These are phyloP conservation scores for Euphorbia tirucalli DNA, from an alignment of 345 rosid genomes.

Conservation along the genomic window DNA sequence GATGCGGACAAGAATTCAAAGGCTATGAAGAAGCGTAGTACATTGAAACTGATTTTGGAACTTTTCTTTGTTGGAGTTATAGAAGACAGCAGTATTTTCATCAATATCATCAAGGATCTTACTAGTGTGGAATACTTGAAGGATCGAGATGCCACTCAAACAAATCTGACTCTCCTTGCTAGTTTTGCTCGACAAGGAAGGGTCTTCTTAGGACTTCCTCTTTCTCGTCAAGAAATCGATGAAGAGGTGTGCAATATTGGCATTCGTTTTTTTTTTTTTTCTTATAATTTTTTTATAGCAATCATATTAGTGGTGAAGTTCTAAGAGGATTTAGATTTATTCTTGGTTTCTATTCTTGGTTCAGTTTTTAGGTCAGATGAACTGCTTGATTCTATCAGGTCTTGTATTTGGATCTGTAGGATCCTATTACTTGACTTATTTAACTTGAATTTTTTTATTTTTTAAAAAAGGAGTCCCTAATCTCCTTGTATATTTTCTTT, in stretches of 20 bases:
- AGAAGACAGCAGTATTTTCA: constrained; percentile 72
- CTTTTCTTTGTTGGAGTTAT: constrained; percentile 90
- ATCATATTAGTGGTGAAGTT: background rate
- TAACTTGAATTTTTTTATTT: background rate
- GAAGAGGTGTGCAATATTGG: constrained; percentile 61
- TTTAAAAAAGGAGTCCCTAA: background rate
- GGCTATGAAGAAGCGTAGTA: constrained; percentile 96
- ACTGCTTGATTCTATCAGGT: background rate
- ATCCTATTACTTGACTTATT: background rate
- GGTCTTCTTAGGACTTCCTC: constrained; percentile 84
- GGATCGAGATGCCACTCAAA: constrained; percentile 88
- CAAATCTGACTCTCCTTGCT: constrained; percentile 88
- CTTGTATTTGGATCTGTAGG: background rate
- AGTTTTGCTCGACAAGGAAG: constrained; percentile 99
- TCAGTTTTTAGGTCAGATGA: background rate
- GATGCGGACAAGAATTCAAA: constrained; percentile 81
- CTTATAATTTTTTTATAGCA: background rate
- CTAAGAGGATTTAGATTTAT: background rate
- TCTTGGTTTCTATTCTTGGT: background rate
- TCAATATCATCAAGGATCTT: constrained; percentile 86
- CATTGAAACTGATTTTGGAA: constrained; percentile 85
- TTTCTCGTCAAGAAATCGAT: constrained; percentile 72
- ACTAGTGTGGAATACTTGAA: constrained; percentile 72
- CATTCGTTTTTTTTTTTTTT: background rate
- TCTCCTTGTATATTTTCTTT: background rate